phyloP scores from a whole-genome alignment of 2,329 filamentous ascomycete species.

The Elsinoe perseae region DNA sequence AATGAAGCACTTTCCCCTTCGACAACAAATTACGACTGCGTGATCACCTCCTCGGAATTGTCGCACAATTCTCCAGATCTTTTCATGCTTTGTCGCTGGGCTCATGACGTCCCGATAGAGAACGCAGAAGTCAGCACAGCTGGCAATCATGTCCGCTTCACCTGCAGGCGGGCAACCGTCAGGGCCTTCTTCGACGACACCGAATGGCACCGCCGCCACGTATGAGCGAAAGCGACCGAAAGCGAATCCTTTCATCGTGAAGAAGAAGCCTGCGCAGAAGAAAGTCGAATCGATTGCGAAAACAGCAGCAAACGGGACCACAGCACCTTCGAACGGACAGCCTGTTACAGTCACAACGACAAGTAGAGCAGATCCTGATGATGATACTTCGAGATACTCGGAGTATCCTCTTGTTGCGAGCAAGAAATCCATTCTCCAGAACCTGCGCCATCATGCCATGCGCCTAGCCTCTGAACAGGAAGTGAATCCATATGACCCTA shows the following conservation, averaged over 20 bases:
- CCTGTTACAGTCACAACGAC: background rate
- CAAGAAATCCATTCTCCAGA: conserved; percentile 70
- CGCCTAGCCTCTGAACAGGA: conserved; percentile 52
- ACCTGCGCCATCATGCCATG: conserved; percentile 79
- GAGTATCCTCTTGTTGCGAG: conserved; percentile 72
- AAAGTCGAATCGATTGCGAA: conserved; percentile 17
- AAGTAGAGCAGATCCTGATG: conserved; percentile 18
- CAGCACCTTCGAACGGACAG: conserved; percentile 7
- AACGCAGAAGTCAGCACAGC: background rate
- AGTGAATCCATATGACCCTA: conserved; percentile 61
- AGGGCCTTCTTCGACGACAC: conserved; percentile 28
- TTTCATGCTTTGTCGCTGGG: background rate
- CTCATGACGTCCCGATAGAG: conserved; percentile 4
- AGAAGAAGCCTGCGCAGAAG: conserved; percentile 29
- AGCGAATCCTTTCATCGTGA: conserved; percentile 21
- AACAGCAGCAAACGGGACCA: conserved; percentile 15
- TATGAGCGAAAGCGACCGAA: conserved; percentile 30
- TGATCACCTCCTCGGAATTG: background rate
- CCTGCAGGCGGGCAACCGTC: conserved; percentile 26
- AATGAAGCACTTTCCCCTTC: conserved; percentile 13
- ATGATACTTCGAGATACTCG: conserved; percentile 25
- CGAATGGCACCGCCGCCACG: conserved; percentile 29
- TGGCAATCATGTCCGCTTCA: conserved; percentile 29
- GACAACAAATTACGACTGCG: conserved; percentile 23
- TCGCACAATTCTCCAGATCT: background rate